Base-by-base conservation (phyloP, 257 asterid species). In the Solanum gracilifrons region DNA sequence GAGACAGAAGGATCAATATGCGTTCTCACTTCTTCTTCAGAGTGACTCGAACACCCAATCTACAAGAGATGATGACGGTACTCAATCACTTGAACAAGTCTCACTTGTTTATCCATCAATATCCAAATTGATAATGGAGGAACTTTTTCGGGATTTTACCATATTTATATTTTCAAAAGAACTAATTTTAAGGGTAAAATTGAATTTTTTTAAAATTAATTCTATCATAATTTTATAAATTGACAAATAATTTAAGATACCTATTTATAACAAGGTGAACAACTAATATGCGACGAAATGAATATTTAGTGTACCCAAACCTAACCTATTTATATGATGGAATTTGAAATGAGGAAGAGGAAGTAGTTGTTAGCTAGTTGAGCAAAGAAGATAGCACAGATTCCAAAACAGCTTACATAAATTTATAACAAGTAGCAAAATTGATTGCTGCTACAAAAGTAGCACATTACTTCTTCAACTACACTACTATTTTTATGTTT, bases 381-480 rank as follows among this genome's bases (percentile, higher is more conserved):
- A 11, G 51, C 51, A 74, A 58, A 55, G 51, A 58, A 32, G 64
- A 62, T 23, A 21, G 7, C 86, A 27, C 73, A 69, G 68, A 27
- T 66, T 36, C 66, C 80, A 39, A 85, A 66, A 64, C 80, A 36
- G 87, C 80, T 66, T 66, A 85, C 51, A 66, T 43, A 10, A 62
- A 21, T 85, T 58, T 55, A 8, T 35, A 25, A 68, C 18, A 25
- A 85, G 82, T 37, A 85, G 39, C 66, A 85, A 85, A 84, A 29
- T 89, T 88, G 55, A 90, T 88, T 80, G 75, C 80, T 87, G 79
- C 91, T 68, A 83, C 76, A 86, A 88, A 89, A 33, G 83, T 72
- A 27, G 74, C 33, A 82, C 85, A 86, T 91, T 89, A 82, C 93
- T 90, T 90, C 90, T 90, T 85, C 88, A 89, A 90, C 69, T 90